These are phyloP conservation scores for Leucocoprinus sp. DNA, from an alignment of 768 basidiomycete genomes.

Conservation along the genomic window DNA sequence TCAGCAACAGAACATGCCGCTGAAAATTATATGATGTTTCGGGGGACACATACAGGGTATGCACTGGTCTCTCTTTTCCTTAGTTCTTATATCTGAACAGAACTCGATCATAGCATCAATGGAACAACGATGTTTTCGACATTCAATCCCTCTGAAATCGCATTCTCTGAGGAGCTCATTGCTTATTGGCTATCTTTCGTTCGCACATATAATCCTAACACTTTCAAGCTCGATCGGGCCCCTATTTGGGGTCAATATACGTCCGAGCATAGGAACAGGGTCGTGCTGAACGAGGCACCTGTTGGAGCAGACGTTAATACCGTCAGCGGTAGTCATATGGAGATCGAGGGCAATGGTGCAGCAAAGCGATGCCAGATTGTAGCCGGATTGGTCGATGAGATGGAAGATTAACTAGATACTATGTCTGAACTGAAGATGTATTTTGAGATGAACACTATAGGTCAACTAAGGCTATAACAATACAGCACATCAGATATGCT, in stretches of 20 bases:
- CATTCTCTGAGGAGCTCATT: constrained; percentile 51
- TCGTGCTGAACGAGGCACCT: constrained; percentile 36
- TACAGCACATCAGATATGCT: no score
- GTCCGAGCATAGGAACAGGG: constrained; percentile 22
- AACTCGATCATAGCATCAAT: constrained; percentile 30
- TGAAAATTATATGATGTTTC: constrained; percentile 66
- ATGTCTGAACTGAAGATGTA: no score
- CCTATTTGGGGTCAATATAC: constrained; percentile 41
- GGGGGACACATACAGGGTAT: constrained; percentile 54
- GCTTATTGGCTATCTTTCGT: constrained; percentile 65
- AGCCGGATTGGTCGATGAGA: constrained; percentile 22
- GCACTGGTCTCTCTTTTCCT: neutral
- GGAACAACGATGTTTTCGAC: constrained; percentile 44
- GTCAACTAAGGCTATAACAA: no score
- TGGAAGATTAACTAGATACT: constrained; percentile 28
- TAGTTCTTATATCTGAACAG: neutral
- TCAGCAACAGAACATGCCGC: constrained; percentile 39
- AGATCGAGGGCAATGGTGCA: constrained; percentile 26
- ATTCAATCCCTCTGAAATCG: constrained; percentile 35
- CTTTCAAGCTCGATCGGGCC: constrained; percentile 41
- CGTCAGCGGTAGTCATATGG: constrained; percentile 33
- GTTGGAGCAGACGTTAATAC: constrained; percentile 19
- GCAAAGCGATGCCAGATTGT: constrained; percentile 30
- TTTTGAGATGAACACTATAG: no score
- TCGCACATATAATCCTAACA: constrained; percentile 47